Base-by-base conservation (phyloP, 2,329 filamentous ascomycete species). In the Mariannaea sp. region DNA sequence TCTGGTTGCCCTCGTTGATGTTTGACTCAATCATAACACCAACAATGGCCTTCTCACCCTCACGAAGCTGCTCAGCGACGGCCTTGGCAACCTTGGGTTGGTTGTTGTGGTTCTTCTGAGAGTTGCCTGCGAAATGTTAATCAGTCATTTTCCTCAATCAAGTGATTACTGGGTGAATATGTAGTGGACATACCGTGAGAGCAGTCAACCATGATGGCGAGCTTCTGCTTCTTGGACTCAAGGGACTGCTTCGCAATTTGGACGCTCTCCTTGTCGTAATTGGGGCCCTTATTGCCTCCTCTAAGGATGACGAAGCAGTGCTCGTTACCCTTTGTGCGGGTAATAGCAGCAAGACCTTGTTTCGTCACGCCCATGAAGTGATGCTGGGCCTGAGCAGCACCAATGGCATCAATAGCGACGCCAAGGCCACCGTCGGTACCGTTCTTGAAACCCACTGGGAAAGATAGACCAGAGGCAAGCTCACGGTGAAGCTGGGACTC, bases 361-460 rank as follows among this genome's bases (percentile, higher is more conserved):
- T 99, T 99, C 26, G 94, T 99, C 43, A 99, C 94, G 75, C 92
- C 93, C 81, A 99, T 89, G 81, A 99, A 99, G 79, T 97, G 93
- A 75, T 99, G 94, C 73, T 83, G 86, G n/a, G 88, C 81, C 53
- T 87, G 86, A 1, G 89, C 89, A 24, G 90, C 87, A 55, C 93
- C 94, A 71, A 97, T 97, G 27, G 94, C 94, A 71, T 99, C 94
- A 66, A 97, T 95, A 16, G 93, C 92, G 16, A 97, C 92, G 22
- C 85, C 86, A 51, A 99, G 79, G 65, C 88, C 91, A 35, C 94
- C 94, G 68, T 99, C 94, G 19, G 94, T 99, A 57, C 94, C 94
- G 75, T 99, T 99, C 85, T 99, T 99, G 88, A 97, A 99, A 55
- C 94, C 94, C 62, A 99, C 92, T 17, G 94, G 94, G 87, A 97